These are phyloP conservation scores for Kurtzmaniella quercitrusa DNA, from an alignment of 1,139 yeast genomes.

Conservation along the genomic window DNA sequence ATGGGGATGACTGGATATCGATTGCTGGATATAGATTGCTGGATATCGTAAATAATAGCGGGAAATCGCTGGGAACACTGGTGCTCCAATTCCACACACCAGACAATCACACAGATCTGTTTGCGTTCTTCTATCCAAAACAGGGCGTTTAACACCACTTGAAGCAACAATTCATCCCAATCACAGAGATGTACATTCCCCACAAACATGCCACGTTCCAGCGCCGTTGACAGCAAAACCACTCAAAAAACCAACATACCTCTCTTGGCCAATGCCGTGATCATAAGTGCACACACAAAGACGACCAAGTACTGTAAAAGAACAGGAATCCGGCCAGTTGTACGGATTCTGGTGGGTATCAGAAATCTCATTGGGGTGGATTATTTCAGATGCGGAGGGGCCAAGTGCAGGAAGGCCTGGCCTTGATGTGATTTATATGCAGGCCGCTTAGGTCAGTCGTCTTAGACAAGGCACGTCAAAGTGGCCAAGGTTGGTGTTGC, in stretches of 20 bases:
- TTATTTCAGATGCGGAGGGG: not conserved
- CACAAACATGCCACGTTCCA: not conserved
- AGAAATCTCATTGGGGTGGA: constrained; percentile 1
- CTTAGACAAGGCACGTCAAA: not conserved
- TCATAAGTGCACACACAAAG: constrained; percentile 5
- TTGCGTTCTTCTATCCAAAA: no score
- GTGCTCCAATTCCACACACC: no score
- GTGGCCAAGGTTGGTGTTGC: no score
- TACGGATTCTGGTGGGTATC: not conserved
- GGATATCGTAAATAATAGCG: no score
- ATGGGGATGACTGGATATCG: no score
- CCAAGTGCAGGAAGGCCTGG: not conserved
- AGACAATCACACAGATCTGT: no score
- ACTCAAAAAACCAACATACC: constrained; percentile 5
- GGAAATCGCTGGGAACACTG: no score
- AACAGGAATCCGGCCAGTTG: not conserved
- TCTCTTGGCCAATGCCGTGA: constrained; percentile 7
- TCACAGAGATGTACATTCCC: no score
- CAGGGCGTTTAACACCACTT: no score
- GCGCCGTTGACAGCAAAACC: not conserved
- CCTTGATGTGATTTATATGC: no score
- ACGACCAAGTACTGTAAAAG: constrained; percentile 4
- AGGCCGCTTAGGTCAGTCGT: not conserved
- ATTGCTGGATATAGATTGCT: no score
- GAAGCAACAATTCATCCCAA: no score